Base-by-base conservation (phyloP, 768 basidiomycete genomes). In the Suillus sp. region DNA sequence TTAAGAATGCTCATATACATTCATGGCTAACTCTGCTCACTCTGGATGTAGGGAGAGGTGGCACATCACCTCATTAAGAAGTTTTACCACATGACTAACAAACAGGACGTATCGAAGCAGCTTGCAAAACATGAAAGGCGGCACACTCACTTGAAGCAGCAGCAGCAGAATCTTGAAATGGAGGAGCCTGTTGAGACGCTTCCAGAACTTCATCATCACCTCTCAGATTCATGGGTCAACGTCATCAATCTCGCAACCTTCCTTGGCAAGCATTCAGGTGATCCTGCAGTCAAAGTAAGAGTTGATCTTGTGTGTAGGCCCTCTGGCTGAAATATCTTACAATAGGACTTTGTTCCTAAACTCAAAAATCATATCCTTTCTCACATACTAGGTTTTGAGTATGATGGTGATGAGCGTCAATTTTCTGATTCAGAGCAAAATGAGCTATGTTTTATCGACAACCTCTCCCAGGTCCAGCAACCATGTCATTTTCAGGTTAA, bases 381-480 rank as follows among this genome's bases (percentile, higher is more conserved):
- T 5, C 30, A 5, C 5, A 32, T 32, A 5, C 30, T 32, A 32
- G 30, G 30, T 32, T 5, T 32, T 32, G 30, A 32, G 5, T 32
- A 32, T 22, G 58, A 70, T 8, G 59, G 66, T 1, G 67, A 72
- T 3, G 67, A 69, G 40, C 27, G 16, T 0, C 1, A 11, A 5
- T 71, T 65, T 38, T 55, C 67, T 0, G 38, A 37, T 4, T 37
- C 62, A 9, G 65, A 73, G 20, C 63, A 43, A 6, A 54, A 60
- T 5, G 0, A 54, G 0, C 14, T 61, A 1, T 22, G 14, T 0
- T 25, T 74, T 13, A 13, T 66, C 1, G 69, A 74, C 37, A 55
- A 60, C 13, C 47, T 75, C 45, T 62, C 62, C 13, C 22, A 35
- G 1, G 53, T 59, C 10, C 42, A 35, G 27, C 35, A 48, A 27